These are phyloP conservation scores for Chytriomyces hyalinus DNA, from an alignment of 192 early-diverging fungal species.

Conservation along the genomic window DNA sequence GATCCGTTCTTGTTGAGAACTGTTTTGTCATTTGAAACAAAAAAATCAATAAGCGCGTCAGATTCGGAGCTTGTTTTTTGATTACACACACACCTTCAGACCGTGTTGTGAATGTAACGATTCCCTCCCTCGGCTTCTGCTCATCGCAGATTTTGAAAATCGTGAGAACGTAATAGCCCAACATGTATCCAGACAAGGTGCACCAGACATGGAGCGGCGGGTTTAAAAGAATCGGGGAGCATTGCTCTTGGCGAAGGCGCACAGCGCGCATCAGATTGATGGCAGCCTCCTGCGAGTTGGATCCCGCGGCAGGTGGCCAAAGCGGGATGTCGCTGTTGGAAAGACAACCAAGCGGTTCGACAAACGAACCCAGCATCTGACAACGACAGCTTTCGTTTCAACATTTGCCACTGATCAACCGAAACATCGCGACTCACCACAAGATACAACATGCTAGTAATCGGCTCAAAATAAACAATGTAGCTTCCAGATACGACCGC, in stretches of 20 bases:
- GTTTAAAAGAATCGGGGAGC: constrained; percentile 29
- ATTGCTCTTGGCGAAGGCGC: constrained; percentile 24
- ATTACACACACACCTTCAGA: constrained; percentile 31
- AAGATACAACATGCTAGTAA: constrained; percentile 39
- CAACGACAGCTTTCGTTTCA: not conserved
- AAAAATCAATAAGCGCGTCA: not conserved
- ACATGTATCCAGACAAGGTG: constrained; percentile 28
- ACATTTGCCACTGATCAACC: not conserved
- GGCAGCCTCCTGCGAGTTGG: constrained; percentile 12
- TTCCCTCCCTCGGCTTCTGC: constrained; percentile 35
- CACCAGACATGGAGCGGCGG: constrained; percentile 37
- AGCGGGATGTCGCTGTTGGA: constrained; percentile 22
- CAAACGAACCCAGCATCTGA: constrained; percentile 36
- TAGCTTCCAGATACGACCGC: constrained; percentile 21
- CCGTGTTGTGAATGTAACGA: constrained; percentile 39
- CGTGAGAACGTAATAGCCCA: constrained; percentile 36
- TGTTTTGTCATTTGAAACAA: not conserved
- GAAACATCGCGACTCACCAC: constrained; percentile 21
- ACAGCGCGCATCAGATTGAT: constrained; percentile 22
- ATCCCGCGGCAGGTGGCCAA: constrained; percentile 32
- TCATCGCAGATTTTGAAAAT: constrained; percentile 45
- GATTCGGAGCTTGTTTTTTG: not conserved
- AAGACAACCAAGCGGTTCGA: constrained; percentile 42
- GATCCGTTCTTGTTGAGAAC: constrained; percentile 41
- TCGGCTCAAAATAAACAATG: constrained; percentile 31